Base-by-base conservation (phyloP, 2,329 filamentous ascomycete genomes). In the Emergomyces pasteurianus region DNA sequence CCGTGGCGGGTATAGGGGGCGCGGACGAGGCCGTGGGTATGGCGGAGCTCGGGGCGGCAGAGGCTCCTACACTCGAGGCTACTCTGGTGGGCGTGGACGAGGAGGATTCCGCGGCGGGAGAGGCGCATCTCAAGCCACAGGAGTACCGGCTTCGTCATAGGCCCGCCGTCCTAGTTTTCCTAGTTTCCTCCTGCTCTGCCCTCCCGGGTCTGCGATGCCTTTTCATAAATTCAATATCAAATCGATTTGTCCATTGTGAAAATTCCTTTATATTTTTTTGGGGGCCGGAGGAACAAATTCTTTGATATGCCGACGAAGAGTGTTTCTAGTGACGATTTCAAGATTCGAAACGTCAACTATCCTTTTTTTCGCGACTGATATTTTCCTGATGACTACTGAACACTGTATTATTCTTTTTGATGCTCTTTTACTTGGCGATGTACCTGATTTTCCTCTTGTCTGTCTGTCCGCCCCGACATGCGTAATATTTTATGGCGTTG, bases 1-100 rank as follows among this genome's bases (percentile, higher is more conserved):
- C 74, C 86, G 91, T 58, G 89, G 90, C 36, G 83, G 90, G 50
- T 89, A 89, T 42, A 86, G 91, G 61, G 89, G 89, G 26, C 83
- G 88, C 56, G 86, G 87, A 31, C 77, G 81, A 58, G 81, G 81
- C 40, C 73, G 79, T 63, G 79, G 81, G 23, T 74, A 77, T 54
- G 73, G 74, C 28, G 65, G 65, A 38, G 28, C 49, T n/a, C 77
- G 81, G 62, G 80, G 80, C 50, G 52, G 21, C 14, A 71, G 77
- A 64, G 75, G 77, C 47, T 75, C 78, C 52, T 78, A 79, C 61
- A 72, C 69, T 63, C 74, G 77, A 62, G 78, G 80, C 31, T 78
- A 77, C 61, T 75, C 77, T 58, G 77, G 74, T 50, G 66, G 71
- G 50, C 72, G 75, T 54, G 73, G 74, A 26, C 72, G 74, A 60